Evolutionary conservation across 2,329 filamentous ascomycete species (phyloP).

Genomic region (Ophiostoma populinum): DNA sequence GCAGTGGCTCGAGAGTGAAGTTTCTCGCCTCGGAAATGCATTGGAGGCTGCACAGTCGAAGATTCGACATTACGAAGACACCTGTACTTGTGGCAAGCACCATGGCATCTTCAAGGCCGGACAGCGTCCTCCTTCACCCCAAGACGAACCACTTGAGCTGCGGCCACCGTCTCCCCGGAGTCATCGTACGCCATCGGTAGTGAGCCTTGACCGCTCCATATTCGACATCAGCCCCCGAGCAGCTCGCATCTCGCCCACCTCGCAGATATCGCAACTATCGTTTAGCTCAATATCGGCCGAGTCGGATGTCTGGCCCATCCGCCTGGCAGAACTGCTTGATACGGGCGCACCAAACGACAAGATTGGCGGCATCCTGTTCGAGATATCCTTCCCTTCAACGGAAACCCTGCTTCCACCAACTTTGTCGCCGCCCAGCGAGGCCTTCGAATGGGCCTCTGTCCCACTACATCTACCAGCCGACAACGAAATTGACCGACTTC

Average conservation of each 20-base stretch:
- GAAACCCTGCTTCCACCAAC: background rate
- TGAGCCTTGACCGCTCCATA: background rate
- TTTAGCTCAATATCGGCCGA: too few relatives aligned
- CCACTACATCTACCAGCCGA: constrained; percentile 5
- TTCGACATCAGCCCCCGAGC: background rate
- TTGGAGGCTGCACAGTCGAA: constrained; percentile 4
- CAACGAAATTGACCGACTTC: constrained; percentile 4
- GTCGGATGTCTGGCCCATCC: constrained; percentile 5
- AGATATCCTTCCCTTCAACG: constrained; percentile 2
- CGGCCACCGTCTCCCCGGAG: too few relatives aligned
- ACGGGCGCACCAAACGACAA: constrained; percentile 7
- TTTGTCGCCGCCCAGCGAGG: background rate
- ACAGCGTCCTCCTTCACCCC: constrained; percentile 1
- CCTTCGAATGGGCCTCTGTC: constrained; percentile 2
- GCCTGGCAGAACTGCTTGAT: constrained; percentile 3
- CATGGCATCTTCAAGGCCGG: too few relatives aligned
- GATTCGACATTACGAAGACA: background rate
- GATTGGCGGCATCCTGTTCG: constrained; percentile 2
- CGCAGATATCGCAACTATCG: too few relatives aligned
- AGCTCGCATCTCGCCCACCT: too few relatives aligned
- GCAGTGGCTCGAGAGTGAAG: constrained; percentile 10
- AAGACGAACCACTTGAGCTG: constrained; percentile 1
- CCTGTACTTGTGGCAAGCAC: constrained; percentile 1
- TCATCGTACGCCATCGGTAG: background rate
- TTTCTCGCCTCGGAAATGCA: constrained; percentile 7